Percentiles rank a stretch among this genome's conserved stretches.
Evolutionary conservation across 192 early-diverging fungal genomes (phyloP).

Genomic region (Coemansia sp.): DNA sequence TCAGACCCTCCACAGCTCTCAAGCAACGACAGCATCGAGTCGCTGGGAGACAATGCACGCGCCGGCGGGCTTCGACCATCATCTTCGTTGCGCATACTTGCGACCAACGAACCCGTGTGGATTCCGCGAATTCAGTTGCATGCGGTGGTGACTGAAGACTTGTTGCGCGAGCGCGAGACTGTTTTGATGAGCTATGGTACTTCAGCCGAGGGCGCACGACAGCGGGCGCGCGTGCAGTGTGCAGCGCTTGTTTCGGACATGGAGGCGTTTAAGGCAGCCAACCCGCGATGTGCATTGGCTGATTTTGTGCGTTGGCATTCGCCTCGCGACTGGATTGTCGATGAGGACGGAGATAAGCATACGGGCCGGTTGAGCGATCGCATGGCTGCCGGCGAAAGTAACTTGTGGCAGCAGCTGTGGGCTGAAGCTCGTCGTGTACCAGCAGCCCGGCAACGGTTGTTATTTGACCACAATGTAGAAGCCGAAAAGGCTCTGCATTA

Average conservation of each 20-base stretch:
- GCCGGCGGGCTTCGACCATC: constrained; percentile 57
- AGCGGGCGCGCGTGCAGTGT: constrained; percentile 77
- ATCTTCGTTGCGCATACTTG: constrained; percentile 53
- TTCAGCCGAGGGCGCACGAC: constrained; percentile 65
- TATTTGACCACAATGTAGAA: constrained; percentile 77
- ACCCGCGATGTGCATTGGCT: constrained; percentile 70
- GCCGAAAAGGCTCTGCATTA: constrained; percentile 76
- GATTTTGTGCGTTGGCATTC: constrained; percentile 97
- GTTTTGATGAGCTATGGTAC: constrained; percentile 78
- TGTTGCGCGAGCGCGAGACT: constrained; percentile 77
- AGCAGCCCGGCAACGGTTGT: constrained; percentile 65
- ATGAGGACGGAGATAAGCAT: constrained; percentile 46
- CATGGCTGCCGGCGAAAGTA: constrained; percentile 68
- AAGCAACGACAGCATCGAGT: neutral
- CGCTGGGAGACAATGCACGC: constrained; percentile 13
- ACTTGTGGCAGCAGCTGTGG: constrained; percentile 91
- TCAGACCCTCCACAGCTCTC: neutral
- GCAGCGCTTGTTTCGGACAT: constrained; percentile 72
- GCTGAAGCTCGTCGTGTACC: constrained; percentile 60
- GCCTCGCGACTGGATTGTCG: constrained; percentile 86
- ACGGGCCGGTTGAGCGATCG: constrained; percentile 65
- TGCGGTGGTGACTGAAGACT: constrained; percentile 86
- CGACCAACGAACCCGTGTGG: constrained; percentile 65
- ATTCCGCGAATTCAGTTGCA: constrained; percentile 68
- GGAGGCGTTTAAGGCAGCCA: constrained; percentile 94